phyloP scores from a whole-genome alignment of 306 rosid genomes.

The Castanea crenata region DNA sequence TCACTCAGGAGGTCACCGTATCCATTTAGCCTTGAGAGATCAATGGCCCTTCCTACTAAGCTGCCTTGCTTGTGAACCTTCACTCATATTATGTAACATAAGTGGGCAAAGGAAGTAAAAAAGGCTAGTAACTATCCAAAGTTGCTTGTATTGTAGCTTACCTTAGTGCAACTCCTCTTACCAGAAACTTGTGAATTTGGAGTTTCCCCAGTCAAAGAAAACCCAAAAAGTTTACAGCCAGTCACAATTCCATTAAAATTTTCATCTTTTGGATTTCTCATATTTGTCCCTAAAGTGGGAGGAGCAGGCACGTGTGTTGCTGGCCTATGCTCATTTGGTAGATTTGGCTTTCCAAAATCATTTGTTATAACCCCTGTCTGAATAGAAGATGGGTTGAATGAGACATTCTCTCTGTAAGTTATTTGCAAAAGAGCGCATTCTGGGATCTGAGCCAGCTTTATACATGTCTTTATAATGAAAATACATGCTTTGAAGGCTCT shows the following conservation, averaged over 20 bases:
- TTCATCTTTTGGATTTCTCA: constrained; percentile 58
- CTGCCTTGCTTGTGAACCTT: constrained; percentile 99
- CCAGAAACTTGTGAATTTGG: constrained; percentile 45
- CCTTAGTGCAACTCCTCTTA: constrained; percentile 96
- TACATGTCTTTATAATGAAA: constrained; percentile 58
- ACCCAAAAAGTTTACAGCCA: constrained; percentile 79
- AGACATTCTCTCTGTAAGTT: constrained; percentile 46
- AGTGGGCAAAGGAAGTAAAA: constrained; percentile 53
- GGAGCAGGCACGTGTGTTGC: constrained; percentile 45
- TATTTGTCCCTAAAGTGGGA: constrained; percentile 42
- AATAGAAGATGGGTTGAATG: constrained; percentile 40
- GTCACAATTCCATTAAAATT: constrained; percentile 42
- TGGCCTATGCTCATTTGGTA: constrained; percentile 42
- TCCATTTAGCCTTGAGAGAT: constrained; percentile 80
- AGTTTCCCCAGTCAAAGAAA: constrained; percentile 66
- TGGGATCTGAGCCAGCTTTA: constrained; percentile 47
- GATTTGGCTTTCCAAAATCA: constrained; percentile 46
- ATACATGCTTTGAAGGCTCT: constrained; percentile 51
- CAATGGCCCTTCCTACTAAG: constrained; percentile 95
- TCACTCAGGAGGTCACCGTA: constrained; percentile 72
- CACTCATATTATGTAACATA: constrained; percentile 50
- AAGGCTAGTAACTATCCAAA: constrained; percentile 37
- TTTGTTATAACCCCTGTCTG: constrained; percentile 43
- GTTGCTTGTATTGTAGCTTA: constrained; percentile 55
- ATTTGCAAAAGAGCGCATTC: constrained; percentile 42